phyloP scores from a whole-genome alignment of 2,329 filamentous ascomycete genomes.

The Dichotomopilus funicola region DNA sequence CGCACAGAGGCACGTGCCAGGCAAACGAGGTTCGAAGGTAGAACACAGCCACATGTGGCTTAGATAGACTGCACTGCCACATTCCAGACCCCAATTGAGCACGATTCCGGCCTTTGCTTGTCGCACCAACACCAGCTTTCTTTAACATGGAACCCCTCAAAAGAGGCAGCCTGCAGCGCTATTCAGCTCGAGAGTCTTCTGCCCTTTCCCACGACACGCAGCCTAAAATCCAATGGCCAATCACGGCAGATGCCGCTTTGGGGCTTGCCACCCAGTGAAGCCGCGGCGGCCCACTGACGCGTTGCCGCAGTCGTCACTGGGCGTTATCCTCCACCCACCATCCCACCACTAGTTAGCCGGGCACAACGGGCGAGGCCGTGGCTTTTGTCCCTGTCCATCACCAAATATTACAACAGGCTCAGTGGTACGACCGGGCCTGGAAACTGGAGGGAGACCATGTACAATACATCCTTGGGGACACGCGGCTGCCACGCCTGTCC shows the following conservation, averaged over 20 bases:
- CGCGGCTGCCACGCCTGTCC: background rate
- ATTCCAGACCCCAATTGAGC: background rate
- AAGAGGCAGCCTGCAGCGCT: background rate
- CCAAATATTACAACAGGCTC: background rate
- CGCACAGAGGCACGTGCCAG: background rate
- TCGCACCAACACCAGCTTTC: no score
- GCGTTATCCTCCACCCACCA: background rate
- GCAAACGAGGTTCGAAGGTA: background rate
- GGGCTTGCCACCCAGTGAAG: background rate
- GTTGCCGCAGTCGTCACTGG: conserved; percentile 8
- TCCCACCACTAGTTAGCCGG: background rate
- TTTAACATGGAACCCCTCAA: no score
- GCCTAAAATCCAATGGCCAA: background rate
- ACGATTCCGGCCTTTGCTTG: no score
- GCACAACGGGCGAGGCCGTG: background rate
- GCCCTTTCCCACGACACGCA: background rate
- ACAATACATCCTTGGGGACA: background rate
- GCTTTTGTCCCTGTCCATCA: background rate
- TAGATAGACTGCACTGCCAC: background rate
- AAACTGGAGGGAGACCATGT: background rate
- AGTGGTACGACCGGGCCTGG: background rate
- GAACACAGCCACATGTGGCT: background rate
- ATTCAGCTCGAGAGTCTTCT: no score
- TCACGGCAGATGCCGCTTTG: background rate
- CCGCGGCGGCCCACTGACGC: conserved; percentile 9